Evolutionary conservation across 257 asterid genomes (phyloP).

Genomic region (Plectranthus barbatus): DNA sequence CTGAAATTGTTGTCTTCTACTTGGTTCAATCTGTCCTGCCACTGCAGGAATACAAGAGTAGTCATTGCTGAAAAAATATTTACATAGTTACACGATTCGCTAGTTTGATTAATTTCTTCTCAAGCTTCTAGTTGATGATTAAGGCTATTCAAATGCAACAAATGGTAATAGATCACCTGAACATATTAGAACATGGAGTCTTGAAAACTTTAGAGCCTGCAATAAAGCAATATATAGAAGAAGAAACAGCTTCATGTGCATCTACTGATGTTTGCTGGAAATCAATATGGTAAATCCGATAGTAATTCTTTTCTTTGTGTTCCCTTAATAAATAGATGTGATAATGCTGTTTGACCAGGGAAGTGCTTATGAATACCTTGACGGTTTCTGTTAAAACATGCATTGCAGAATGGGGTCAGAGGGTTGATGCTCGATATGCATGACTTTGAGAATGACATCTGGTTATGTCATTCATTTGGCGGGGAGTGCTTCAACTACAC

Average conservation of each 20-base stretch:
- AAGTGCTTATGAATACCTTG: not conserved
- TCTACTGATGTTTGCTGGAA: not conserved
- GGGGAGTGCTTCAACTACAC: conserved; percentile 84
- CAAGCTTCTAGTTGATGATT: not conserved
- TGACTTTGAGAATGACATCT: conserved; percentile 69
- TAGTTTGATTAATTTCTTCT: not conserved
- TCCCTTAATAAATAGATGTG: not conserved
- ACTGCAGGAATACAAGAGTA: too few species aligned
- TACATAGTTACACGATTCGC: not conserved
- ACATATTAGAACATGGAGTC: not conserved
- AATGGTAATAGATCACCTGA: not conserved
- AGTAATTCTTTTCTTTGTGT: not conserved
- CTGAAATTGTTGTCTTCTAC: not conserved
- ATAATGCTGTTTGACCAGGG: not conserved
- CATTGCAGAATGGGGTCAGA: conserved; percentile 83
- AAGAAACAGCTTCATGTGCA: not conserved
- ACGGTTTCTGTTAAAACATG: conserved; percentile 12
- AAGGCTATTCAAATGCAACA: not conserved
- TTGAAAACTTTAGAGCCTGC: not conserved
- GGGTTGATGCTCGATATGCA: conserved; percentile 98
- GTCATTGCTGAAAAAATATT: not conserved
- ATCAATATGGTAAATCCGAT: not conserved
- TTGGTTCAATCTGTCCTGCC: not conserved
- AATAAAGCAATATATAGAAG: not conserved
- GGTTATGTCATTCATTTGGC: conserved; percentile 94